phyloP scores from a whole-genome alignment of 2,329 filamentous ascomycete species.

The Lizonia empirigonia region DNA sequence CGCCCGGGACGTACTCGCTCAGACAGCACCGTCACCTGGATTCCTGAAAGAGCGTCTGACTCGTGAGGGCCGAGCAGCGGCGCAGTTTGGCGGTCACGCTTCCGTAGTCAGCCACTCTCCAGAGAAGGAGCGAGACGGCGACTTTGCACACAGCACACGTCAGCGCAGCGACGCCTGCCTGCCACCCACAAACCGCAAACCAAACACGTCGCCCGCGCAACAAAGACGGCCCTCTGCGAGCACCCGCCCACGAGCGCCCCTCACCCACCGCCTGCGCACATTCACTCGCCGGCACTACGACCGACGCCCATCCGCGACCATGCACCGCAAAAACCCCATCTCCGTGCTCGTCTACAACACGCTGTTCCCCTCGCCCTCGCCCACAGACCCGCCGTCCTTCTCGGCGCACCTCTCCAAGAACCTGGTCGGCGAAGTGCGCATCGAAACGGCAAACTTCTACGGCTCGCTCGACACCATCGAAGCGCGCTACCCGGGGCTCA shows the following conservation, averaged over 20 bases:
- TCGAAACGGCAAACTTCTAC: slow-evolving; percentile 79
- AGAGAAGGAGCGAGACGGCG: slow-evolving; percentile 21
- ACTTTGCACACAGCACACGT: slow-evolving; percentile 21
- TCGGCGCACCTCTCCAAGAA: slow-evolving; percentile 70
- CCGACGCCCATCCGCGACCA: slow-evolving; percentile 47
- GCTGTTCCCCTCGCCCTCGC: slow-evolving; percentile 72
- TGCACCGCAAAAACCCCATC: slow-evolving; percentile 73
- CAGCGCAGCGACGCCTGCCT: slow-evolving; percentile 15
- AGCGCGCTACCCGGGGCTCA: slow-evolving; percentile 80
- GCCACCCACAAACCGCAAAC: neutral
- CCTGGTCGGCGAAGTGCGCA: slow-evolving; percentile 77
- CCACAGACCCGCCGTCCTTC: slow-evolving; percentile 74
- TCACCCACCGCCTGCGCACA: slow-evolving; percentile 1
- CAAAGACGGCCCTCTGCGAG: slow-evolving; percentile 8
- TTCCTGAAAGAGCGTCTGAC: slow-evolving; percentile 23
- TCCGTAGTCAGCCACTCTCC: slow-evolving; percentile 23
- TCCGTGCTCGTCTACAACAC: slow-evolving; percentile 75
- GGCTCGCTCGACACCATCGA: slow-evolving; percentile 79
- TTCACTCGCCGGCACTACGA: neutral
- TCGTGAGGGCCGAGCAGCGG: slow-evolving; percentile 19
- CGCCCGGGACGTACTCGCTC: no score
- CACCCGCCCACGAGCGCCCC: neutral
- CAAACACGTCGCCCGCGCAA: neutral
- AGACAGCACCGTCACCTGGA: slow-evolving; percentile 20
- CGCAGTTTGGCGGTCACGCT: slow-evolving; percentile 28